Evolutionary conservation across 345 rosid species (phyloP).

Genomic region (Lumnitzera littorea): DNA sequence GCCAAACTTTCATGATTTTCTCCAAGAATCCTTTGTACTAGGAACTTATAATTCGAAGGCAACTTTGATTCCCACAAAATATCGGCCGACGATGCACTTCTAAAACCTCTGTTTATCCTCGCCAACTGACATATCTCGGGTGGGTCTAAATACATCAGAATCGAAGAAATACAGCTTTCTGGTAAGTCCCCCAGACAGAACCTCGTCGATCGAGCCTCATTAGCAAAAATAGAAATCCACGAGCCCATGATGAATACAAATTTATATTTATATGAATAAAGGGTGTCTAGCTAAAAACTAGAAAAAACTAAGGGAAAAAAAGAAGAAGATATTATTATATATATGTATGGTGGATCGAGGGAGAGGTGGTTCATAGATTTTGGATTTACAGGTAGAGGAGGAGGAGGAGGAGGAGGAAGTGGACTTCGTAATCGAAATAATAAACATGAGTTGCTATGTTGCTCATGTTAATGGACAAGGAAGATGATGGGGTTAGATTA

Average conservation of each 20-base stretch:
- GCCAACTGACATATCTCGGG: constrained; percentile 30
- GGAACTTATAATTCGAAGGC: constrained; percentile 21
- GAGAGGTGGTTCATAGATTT: background rate
- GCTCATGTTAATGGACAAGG: background rate
- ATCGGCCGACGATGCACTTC: constrained; percentile 28
- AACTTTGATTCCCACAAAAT: constrained; percentile 29
- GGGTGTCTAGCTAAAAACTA: too few relatives aligned
- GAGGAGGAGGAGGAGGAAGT: constrained; percentile 4
- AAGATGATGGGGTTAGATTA: too few relatives aligned
- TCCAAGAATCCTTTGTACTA: constrained; percentile 9
- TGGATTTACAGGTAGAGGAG: constrained; percentile 4
- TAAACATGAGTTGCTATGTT: background rate
- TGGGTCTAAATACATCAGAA: constrained; percentile 22
- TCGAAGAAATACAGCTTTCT: constrained; percentile 21
- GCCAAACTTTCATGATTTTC: background rate
- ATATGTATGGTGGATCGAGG: too few relatives aligned
- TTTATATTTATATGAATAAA: too few relatives aligned
- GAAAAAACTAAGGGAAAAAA: background rate
- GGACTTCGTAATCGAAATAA: background rate
- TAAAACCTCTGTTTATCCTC: constrained; percentile 20
- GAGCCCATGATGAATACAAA: constrained; percentile 2
- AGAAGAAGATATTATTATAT: too few relatives aligned
- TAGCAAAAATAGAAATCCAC: background rate
- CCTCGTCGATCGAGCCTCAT: background rate
- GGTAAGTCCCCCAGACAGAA: constrained; percentile 28